Percentiles rank a stretch among this genome's conserved stretches.
These are phyloP conservation scores for Tetrahymena borealis DNA, from an alignment of 73 alveolate genomes.

Conservation along the genomic window DNA sequence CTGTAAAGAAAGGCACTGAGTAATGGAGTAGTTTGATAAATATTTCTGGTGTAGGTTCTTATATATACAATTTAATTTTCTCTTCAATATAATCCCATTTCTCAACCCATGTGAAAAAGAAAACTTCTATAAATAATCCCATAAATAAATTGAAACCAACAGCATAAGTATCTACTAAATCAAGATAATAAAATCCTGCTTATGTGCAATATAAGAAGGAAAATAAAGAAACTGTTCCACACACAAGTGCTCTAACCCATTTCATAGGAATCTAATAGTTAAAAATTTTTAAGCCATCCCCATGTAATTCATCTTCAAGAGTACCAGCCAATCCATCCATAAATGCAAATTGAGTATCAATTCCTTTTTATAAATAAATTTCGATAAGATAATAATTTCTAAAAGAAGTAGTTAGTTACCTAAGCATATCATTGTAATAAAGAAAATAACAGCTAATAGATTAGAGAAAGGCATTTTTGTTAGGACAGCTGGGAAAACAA, in stretches of 20 bases:
- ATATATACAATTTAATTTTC: not conserved
- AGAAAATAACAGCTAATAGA: conserved; percentile 45
- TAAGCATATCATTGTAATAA: conserved; percentile 17
- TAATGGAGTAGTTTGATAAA: not conserved
- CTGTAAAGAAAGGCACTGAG: not conserved
- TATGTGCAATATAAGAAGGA: conserved; percentile 28
- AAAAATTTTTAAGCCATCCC: not conserved
- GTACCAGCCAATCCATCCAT: conserved; percentile 43
- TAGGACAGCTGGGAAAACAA: conserved; percentile 53
- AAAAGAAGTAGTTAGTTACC: too few relatives aligned
- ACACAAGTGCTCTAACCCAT: conserved; percentile 11
- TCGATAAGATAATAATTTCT: not conserved
- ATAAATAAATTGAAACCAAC: not conserved
- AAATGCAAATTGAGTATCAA: conserved; percentile 39
- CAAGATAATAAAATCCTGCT: conserved; percentile 14
- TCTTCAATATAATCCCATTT: not conserved
- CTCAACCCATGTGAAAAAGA: not conserved
- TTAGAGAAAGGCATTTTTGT: conserved; percentile 43
- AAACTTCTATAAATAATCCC: not conserved
- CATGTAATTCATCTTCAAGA: conserved; percentile 23
- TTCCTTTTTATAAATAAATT: not conserved
- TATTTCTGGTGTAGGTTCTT: not conserved
- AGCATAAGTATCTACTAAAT: conserved; percentile 34
- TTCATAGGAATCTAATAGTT: not conserved
- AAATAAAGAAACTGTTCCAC: not conserved